Evolutionary conservation across 495 filamentous ascomycete genomes (phyloP).

Genomic region (Hyaloscypha variabilis): DNA sequence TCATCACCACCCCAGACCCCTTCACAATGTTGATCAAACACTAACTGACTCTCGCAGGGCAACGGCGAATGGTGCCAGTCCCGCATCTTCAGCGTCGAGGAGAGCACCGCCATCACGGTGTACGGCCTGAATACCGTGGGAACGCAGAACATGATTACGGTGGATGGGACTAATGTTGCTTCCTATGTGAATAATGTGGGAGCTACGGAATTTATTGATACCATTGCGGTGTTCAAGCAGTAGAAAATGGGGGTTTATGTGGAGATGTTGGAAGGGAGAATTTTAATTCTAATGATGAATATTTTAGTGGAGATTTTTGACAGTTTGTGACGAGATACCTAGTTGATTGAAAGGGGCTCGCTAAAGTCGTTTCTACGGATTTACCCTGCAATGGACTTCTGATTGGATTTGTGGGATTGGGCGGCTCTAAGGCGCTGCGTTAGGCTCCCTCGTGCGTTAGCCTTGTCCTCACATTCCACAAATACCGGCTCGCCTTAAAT

Average conservation of each 20-base stretch:
- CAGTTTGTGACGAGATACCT: no score
- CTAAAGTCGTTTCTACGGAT: no score
- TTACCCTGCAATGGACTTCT: no score
- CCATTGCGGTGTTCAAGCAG: constrained; percentile 42
- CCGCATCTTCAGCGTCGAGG: constrained; percentile 51
- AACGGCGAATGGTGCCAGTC: constrained; percentile 54
- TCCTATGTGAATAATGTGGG: constrained; percentile 42
- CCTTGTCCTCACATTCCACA: no score
- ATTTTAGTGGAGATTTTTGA: neutral
- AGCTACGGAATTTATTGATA: constrained; percentile 42
- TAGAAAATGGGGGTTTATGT: neutral
- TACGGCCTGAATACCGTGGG: constrained; percentile 61
- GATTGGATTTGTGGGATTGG: no score
- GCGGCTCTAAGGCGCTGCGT: no score
- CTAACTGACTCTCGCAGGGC: neutral
- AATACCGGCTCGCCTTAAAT: no score
- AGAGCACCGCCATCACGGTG: constrained; percentile 44
- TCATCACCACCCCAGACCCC: neutral
- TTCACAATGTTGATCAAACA: neutral
- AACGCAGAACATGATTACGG: constrained; percentile 42
- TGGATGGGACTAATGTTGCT: constrained; percentile 14
- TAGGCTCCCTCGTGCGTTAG: no score
- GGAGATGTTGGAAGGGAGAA: neutral
- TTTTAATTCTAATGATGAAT: neutral
- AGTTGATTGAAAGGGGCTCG: no score